Evolutionary conservation across 106 monocot species (phyloP).

Genomic region (Dactylorhiza incarnata): DNA sequence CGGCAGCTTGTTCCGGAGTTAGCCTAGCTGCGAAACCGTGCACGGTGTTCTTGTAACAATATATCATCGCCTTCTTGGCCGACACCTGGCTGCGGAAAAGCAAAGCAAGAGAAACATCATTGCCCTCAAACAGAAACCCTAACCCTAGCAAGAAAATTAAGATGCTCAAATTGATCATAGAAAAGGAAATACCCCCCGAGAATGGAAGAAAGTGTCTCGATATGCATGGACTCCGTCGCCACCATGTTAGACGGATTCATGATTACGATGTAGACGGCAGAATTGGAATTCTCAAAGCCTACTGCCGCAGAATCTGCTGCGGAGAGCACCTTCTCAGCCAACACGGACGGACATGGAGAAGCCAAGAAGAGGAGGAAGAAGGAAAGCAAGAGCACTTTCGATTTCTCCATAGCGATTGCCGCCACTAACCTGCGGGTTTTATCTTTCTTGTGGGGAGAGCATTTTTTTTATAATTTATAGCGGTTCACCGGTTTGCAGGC

Average conservation of each 20-base stretch:
- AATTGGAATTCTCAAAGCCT: constrained; percentile 1
- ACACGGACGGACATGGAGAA: background rate
- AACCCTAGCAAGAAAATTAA: background rate
- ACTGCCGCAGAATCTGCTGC: background rate
- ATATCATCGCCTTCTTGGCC: constrained; percentile 55
- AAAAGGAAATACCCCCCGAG: constrained; percentile 33
- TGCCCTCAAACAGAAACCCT: background rate
- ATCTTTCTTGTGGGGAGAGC: background rate
- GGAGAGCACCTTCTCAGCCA: background rate
- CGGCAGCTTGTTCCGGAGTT: constrained; percentile 50
- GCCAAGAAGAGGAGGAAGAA: background rate
- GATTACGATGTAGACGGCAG: constrained; percentile 28
- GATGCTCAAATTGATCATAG: background rate
- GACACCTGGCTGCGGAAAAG: constrained; percentile 41
- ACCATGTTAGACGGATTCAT: constrained; percentile 13
- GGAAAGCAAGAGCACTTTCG: background rate
- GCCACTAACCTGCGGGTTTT: background rate
- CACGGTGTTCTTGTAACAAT: constrained; percentile 52
- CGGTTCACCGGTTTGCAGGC: too few relatives aligned
- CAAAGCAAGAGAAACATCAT: background rate
- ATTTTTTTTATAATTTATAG: background rate
- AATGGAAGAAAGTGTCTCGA: constrained; percentile 37
- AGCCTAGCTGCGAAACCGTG: constrained; percentile 78
- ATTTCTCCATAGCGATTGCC: constrained; percentile 4
- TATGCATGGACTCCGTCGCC: constrained; percentile 29